Percentiles rank a stretch among this genome's conserved stretches.
phyloP scores from a whole-genome alignment of 306 rosid genomes.

The Citrullus colocynthis region DNA sequence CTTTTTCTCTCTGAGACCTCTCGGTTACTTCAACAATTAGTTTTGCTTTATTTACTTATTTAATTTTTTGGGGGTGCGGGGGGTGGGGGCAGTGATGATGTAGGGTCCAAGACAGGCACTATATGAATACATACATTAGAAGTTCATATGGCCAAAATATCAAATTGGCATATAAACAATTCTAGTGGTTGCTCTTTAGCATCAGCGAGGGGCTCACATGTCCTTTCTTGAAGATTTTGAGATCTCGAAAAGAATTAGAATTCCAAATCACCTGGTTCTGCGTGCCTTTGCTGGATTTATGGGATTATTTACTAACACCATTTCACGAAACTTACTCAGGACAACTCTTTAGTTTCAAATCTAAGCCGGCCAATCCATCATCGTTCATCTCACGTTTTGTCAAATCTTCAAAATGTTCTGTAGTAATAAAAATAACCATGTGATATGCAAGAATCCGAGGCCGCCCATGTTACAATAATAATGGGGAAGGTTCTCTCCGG shows the following conservation, averaged over 20 bases:
- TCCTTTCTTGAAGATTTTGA: not conserved
- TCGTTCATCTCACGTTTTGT: not conserved
- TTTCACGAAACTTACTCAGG: not conserved
- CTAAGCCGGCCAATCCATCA: not conserved
- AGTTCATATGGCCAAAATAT: not conserved
- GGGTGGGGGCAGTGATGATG: not conserved
- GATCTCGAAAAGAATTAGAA: not conserved
- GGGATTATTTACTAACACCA: constrained; percentile 15
- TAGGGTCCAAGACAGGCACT: constrained; percentile 6
- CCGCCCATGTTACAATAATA: not conserved
- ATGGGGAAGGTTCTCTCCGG: not conserved
- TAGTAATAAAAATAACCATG: not conserved
- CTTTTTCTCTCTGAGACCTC: not conserved
- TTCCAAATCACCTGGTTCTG: not conserved
- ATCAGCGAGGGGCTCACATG: constrained; percentile 5
- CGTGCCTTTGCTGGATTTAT: constrained; percentile 22
- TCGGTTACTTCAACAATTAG: not conserved
- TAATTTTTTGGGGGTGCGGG: not conserved
- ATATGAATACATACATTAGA: not conserved
- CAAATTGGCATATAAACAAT: not conserved
- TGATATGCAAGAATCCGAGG: constrained; percentile 3
- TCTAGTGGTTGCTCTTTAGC: constrained; percentile 5
- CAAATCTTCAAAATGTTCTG: not conserved
- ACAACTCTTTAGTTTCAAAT: not conserved
- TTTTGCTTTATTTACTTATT: not conserved